Evolutionary conservation across 345 rosid genomes (phyloP), one percentile per base, ranked within the genome.

Genomic region (Eucalyptus sideroxylon): DNA sequence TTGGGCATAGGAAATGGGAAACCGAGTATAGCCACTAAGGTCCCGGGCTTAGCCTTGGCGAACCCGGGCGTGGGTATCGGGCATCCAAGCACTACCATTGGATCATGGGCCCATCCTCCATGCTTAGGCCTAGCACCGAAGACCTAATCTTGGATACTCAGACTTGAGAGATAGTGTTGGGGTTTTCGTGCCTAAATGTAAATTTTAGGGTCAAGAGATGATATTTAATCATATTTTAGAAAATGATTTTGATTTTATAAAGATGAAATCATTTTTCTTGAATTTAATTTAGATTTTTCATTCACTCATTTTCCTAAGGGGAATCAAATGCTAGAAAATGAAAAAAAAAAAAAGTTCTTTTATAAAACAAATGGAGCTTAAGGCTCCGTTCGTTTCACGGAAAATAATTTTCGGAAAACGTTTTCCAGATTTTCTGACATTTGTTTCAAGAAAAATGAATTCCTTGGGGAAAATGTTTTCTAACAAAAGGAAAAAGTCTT

Each of bases 41-140:
- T 56, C 62, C 6, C 1, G 0, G 2, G 12, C 62, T 56, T 24
- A 56, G 6, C 30, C 62, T 56, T 9, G 30, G 3, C 0, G 4
- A 30, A 24, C 27, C 1, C 6, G 0, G 0, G 62, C 0, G 0
- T 23, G 62, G 27, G 30, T 3, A 10, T 56, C 0, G 1, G 6
- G 13, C 30, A 56, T 24, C 27, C 12, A 24, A 24, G 30, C 62
- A 23, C 13, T 10, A 56, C 27, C 62, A 56, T 56, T 0, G 0
- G 1, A 24, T 24, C 62, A 56, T 56, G 30, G 62, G 62, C 62
- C 62, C 13, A 10, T 23, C 30, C 62, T 56, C 27, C 62, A 56
- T 23, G 62, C 27, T 24, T 23, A 56, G 62, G 62, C 27, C 0
- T 12, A 0, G 30, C 6, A 0, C 14, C 2, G 0, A 56, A 10